These are phyloP conservation scores for Hyaloscypha hepaticicola DNA, from an alignment of 495 filamentous ascomycete genomes.

Conservation along the genomic window DNA sequence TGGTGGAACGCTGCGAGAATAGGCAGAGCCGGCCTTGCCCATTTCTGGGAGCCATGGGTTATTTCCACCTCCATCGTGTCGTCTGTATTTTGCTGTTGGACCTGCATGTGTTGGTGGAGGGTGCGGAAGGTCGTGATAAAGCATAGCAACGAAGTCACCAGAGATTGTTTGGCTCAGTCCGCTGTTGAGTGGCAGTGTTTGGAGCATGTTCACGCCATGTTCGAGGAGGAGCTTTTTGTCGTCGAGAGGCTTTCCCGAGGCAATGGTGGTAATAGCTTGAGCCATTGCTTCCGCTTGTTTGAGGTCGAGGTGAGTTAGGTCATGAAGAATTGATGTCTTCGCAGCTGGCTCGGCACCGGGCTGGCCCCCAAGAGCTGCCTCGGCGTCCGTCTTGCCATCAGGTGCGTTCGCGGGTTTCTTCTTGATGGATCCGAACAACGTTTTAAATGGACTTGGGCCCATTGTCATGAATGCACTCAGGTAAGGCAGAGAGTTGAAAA, in stretches of 20 bases:
- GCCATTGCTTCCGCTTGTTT: conserved; percentile 34
- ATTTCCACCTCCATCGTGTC: conserved; percentile 71
- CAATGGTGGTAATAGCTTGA: conserved; percentile 34
- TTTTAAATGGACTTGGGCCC: conserved; percentile 28
- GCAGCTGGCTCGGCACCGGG: conserved; percentile 1
- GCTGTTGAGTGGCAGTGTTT: conserved; percentile 35
- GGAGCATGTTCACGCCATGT: conserved; percentile 40
- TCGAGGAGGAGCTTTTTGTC: conserved; percentile 40
- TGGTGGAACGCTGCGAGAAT: conserved; percentile 71
- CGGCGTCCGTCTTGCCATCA: conserved; percentile 36
- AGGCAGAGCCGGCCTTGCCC: conserved; percentile 58
- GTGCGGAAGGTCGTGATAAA: conserved; percentile 64
- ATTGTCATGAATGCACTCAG: conserved; percentile 4
- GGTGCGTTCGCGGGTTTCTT: conserved; percentile 35
- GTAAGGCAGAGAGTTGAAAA: no score
- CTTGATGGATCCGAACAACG: conserved; percentile 34
- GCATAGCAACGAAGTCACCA: conserved; percentile 65
- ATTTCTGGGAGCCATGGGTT: conserved; percentile 61
- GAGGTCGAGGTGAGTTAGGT: conserved; percentile 33
- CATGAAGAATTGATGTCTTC: conserved; percentile 35
- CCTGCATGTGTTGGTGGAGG: conserved; percentile 39
- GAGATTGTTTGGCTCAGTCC: conserved; percentile 34
- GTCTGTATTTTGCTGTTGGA: conserved; percentile 49
- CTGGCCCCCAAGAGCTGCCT: conserved; percentile 16
- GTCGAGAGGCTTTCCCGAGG: conserved; percentile 38